Percentiles rank a stretch among this genome's conserved stretches.
Conservation (phyloP, 805 yeast species). For the Saturnispora serradocipensis region DNA sequence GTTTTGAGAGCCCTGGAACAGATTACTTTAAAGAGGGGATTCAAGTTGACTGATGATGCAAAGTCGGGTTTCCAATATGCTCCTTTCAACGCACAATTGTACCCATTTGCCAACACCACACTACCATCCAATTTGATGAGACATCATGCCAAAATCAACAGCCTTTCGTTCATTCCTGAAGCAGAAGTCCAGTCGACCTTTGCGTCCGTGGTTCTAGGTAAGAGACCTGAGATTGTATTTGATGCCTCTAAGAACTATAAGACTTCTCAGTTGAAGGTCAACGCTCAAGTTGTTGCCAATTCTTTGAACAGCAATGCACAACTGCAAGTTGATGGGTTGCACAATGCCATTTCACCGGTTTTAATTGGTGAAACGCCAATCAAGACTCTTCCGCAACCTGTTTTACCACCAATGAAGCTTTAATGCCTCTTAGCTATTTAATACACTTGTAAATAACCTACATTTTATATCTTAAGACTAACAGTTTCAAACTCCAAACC, state of each 20-base stretch:
- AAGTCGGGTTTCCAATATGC: constrained; percentile 11
- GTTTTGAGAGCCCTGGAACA: constrained; percentile 23
- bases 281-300: constrained; percentile 26
- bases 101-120: constrained; percentile 22
- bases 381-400: constrained; percentile 17
- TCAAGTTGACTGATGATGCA: constrained; percentile 12
- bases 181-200: constrained; percentile 16
- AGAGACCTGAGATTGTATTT: constrained; percentile 19
- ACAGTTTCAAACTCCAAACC: background rate
- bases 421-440: background rate
- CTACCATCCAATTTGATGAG: constrained; percentile 15
- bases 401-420: constrained; percentile 12
- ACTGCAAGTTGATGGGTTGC: constrained; percentile 22
- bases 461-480: background rate
- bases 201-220: constrained; percentile 23
- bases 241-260: constrained; percentile 16
- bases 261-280: constrained; percentile 20
- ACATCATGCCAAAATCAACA: constrained; percentile 10
- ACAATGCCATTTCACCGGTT: constrained; percentile 14
- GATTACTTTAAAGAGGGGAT: constrained; percentile 19
- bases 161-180: constrained; percentile 13
- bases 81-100: constrained; percentile 15
- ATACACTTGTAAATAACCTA: background rate
- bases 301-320: constrained; percentile 25
- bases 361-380: constrained; percentile 16